Percentiles rank a stretch among this genome's conserved stretches.
These are phyloP conservation scores for Penicillium aurantiogriseum DNA, from an alignment of 2,329 filamentous ascomycete genomes.

Conservation along the genomic window DNA sequence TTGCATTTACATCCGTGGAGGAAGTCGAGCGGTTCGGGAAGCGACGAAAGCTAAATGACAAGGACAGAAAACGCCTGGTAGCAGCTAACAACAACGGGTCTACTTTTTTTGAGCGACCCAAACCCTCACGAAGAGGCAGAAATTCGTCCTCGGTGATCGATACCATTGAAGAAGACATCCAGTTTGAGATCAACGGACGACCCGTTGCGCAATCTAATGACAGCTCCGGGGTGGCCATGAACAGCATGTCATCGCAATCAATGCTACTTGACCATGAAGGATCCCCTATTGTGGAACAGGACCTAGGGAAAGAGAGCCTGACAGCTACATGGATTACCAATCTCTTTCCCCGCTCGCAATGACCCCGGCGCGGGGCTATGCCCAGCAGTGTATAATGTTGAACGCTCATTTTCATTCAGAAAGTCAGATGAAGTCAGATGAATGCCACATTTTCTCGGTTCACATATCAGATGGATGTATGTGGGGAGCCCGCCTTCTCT, in stretches of 20 bases:
- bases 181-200: conserved; percentile 25
- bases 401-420: neutral
- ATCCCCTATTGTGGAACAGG: neutral
- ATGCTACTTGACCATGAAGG: conserved; percentile 36
- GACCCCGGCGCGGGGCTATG: neutral
- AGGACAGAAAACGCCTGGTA: conserved; percentile 30
- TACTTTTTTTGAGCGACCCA: neutral
- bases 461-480: neutral
- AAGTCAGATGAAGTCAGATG: neutral
- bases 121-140: conserved; percentile 3
- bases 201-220: conserved; percentile 11
- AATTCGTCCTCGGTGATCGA: conserved; percentile 1
- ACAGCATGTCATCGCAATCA: conserved; percentile 30
- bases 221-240: neutral
- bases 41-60: conserved; percentile 34
- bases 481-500: neutral
- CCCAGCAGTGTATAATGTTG: neutral
- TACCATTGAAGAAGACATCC: conserved; percentile 19
- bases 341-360: neutral
- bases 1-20: conserved; percentile 30
- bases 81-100: neutral
- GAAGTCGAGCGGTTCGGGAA: conserved; percentile 37
- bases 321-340: conserved; percentile 9
- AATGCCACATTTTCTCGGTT: neutral
- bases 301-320: neutral